phyloP scores from a whole-genome alignment of 1,139 yeast genomes.

The Ogataea hybrid region DNA sequence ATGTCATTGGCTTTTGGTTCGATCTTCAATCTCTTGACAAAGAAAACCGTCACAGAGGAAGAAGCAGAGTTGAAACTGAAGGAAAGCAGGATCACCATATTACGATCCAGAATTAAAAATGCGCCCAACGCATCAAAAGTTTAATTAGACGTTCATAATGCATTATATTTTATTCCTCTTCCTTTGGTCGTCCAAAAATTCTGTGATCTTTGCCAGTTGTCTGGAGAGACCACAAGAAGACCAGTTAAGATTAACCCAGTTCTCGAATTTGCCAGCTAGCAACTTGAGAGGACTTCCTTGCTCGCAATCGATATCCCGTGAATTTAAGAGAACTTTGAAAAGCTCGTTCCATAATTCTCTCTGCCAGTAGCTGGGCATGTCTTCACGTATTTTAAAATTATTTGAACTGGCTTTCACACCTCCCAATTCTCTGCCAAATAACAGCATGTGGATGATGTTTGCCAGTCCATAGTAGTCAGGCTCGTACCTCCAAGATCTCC shows the following conservation, averaged over 20 bases:
- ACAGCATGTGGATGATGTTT: conserved; percentile 65
- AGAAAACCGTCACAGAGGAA: conserved; percentile 73
- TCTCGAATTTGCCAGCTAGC: conserved; percentile 19
- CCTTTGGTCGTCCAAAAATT: conserved; percentile 15
- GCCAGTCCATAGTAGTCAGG: conserved; percentile 88
- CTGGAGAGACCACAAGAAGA: conserved; percentile 18
- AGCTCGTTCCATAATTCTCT: conserved; percentile 66
- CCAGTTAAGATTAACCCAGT: conserved; percentile 25
- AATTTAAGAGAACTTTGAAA: conserved; percentile 64
- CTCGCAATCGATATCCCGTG: conserved; percentile 33
- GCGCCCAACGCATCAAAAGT: conserved; percentile 2
- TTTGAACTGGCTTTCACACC: conserved; percentile 27
- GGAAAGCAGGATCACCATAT: conserved; percentile 13
- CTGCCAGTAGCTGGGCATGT: conserved; percentile 79
- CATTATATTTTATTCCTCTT: conserved; percentile 9
- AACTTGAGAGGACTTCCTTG: conserved; percentile 12
- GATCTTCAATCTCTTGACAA: conserved; percentile 72
- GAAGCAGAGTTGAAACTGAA: conserved; percentile 50
- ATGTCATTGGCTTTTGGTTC: conserved; percentile 93
- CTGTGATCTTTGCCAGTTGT: conserved; percentile 17
- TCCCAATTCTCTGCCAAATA: conserved; percentile 66
- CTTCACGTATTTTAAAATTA: conserved; percentile 38
- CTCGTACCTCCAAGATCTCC: conserved; percentile 72
- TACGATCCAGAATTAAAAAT: not conserved
- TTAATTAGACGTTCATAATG: not conserved